A percentile compares a stretch with the other conserved stretches of the same genome.
These are phyloP conservation scores for Diaporthe ilicicola DNA, from an alignment of 2,329 filamentous ascomycete species.

Conservation along the genomic window DNA sequence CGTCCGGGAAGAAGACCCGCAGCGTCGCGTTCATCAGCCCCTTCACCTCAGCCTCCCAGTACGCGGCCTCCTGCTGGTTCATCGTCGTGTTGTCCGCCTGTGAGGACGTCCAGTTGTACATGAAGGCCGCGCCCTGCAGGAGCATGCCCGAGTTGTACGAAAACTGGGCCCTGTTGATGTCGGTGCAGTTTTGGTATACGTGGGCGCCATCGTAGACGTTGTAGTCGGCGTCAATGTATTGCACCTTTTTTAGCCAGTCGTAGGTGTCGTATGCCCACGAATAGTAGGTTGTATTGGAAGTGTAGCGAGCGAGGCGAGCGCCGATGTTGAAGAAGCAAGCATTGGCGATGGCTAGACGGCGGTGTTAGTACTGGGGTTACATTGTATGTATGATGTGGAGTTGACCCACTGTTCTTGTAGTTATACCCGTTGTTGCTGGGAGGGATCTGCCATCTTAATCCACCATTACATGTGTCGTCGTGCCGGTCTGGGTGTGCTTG, in stretches of 20 bases:
- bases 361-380: constrained; percentile 17
- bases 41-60: constrained; percentile 61
- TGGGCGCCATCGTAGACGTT: constrained; percentile 69
- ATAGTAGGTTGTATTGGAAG: constrained; percentile 59
- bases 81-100: constrained; percentile 56
- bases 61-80: constrained; percentile 6
- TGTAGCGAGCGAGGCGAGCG: constrained; percentile 67
- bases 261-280: constrained; percentile 61
- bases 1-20: constrained; percentile 44
- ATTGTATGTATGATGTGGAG: background rate
- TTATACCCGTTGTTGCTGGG: constrained; percentile 68
- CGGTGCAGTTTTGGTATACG: constrained; percentile 61
- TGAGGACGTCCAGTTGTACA: constrained; percentile 54
- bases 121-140: constrained; percentile 66
- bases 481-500: constrained; percentile 66
- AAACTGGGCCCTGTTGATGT: constrained; percentile 65
- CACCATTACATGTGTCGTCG: constrained; percentile 63
- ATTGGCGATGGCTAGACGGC: constrained; percentile 43
- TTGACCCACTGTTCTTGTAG: constrained; percentile 59
- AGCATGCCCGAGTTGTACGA: constrained; percentile 69
- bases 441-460: constrained; percentile 71
- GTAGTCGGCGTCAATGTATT: constrained; percentile 60
- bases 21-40: constrained; percentile 52
- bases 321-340: constrained; percentile 53
- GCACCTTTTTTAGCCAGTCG: constrained; percentile 57